phyloP scores from a whole-genome alignment of 108 stramenopile species.

The Nannochloropsis oceanica region DNA sequence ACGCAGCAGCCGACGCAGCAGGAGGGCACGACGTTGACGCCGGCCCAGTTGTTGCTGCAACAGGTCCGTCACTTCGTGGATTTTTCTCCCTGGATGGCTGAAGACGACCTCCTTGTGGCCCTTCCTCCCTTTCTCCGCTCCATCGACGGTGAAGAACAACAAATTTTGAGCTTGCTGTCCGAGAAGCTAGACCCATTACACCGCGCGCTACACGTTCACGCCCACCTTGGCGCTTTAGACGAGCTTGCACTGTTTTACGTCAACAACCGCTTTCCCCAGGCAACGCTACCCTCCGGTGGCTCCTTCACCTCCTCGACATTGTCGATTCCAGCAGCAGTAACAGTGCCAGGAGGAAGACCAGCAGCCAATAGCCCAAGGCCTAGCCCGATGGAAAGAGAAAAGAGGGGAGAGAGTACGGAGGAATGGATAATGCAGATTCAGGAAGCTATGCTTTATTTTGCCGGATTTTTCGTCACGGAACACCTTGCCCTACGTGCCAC shows the following conservation, averaged over 20 bases:
- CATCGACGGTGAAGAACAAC: neutral
- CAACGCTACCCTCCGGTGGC: neutral
- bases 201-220: neutral
- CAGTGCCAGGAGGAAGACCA: neutral
- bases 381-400: neutral
- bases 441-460: neutral
- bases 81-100: neutral
- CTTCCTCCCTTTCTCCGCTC: neutral
- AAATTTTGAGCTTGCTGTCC: neutral
- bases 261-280: neutral
- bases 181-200: neutral
- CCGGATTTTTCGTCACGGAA: neutral
- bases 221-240: neutral
- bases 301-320: neutral
- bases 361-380: neutral
- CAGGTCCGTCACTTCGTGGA: neutral
- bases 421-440: neutral
- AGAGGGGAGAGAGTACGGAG: neutral
- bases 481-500: neutral
- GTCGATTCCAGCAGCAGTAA: neutral
- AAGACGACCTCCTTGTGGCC: neutral
- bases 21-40: neutral
- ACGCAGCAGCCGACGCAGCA: too few relatives aligned
- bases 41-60: neutral
- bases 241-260: neutral